These are phyloP conservation scores for Lasiodiplodia theobromae DNA, from an alignment of 2,329 filamentous ascomycete species.

Conservation along the genomic window DNA sequence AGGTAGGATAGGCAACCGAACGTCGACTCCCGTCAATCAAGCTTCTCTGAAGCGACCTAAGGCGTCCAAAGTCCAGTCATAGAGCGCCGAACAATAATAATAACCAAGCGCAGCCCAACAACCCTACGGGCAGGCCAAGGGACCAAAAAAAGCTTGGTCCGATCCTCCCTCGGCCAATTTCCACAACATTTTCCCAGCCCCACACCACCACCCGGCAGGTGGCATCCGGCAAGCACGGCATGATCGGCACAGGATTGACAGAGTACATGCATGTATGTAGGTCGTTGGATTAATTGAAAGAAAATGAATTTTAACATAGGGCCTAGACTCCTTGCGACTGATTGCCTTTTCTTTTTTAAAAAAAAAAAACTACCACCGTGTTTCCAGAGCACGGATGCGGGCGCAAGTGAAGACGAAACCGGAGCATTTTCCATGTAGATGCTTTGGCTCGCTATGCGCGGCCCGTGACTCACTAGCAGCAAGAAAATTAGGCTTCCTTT, in stretches of 20 bases:
- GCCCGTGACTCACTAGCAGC: no score
- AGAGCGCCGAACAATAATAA: not conserved
- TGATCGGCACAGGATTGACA: not conserved
- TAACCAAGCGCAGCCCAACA: not conserved
- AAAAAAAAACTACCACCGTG: no score
- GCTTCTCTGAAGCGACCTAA: not conserved
- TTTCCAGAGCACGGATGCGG: no score
- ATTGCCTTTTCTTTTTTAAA: no score
- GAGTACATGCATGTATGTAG: not conserved
- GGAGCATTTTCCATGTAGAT: no score
- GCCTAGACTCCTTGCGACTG: no score
- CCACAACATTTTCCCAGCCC: not conserved
- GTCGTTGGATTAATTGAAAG: not conserved
- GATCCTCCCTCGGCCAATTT: constrained; percentile 10
- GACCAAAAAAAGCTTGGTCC: not conserved
- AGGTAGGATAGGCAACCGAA: no score
- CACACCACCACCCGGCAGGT: not conserved
- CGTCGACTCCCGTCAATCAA: no score
- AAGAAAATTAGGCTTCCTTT: no score
- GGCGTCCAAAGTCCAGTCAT: not conserved
- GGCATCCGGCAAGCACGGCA: not conserved
- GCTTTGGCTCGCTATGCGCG: no score
- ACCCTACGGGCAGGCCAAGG: not conserved
- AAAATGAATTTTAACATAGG: not conserved
- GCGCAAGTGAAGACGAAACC: no score